Percentiles rank a stretch among this genome's conserved stretches.
These are phyloP conservation scores for Phytopythium cucurbitacearum DNA, from an alignment of 352 stramenopile genomes.

Conservation along the genomic window DNA sequence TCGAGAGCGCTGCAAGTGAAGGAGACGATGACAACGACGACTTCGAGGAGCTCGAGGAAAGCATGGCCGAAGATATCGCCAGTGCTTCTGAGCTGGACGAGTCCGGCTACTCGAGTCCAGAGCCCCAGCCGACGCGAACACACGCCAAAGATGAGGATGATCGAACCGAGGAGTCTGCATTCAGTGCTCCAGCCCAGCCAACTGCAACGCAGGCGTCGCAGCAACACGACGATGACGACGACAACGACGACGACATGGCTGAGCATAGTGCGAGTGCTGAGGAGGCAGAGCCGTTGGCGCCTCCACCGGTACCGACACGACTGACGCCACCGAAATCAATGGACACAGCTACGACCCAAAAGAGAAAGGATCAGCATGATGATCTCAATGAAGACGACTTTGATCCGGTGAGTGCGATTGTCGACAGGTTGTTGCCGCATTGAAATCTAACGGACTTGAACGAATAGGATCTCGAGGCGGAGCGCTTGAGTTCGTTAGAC, in stretches of 20 bases:
- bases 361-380: background rate
- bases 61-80: conserved; percentile 45
- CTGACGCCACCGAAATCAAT: background rate
- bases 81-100: conserved; percentile 58
- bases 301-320: conserved; percentile 19
- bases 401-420: conserved; percentile 32
- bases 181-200: no score
- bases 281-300: conserved; percentile 11
- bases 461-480: conserved; percentile 42
- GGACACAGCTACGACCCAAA: background rate
- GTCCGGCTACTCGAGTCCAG: conserved; percentile 23
- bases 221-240: conserved; percentile 6
- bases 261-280: conserved; percentile 8
- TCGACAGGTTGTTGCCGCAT: background rate
- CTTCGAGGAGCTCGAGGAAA: conserved; percentile 40
- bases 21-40: conserved; percentile 12
- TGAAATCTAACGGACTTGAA: background rate
- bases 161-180: background rate
- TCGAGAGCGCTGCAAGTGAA: no score
- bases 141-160: conserved; percentile 11
- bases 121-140: background rate
- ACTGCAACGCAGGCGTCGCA: background rate
- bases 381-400: conserved; percentile 45
- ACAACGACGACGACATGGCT: conserved; percentile 18
- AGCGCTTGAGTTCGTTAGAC: conserved; percentile 57